Conservation (phyloP, 2,329 filamentous ascomycete genomes). For the Aspergillus floridensis region DNA sequence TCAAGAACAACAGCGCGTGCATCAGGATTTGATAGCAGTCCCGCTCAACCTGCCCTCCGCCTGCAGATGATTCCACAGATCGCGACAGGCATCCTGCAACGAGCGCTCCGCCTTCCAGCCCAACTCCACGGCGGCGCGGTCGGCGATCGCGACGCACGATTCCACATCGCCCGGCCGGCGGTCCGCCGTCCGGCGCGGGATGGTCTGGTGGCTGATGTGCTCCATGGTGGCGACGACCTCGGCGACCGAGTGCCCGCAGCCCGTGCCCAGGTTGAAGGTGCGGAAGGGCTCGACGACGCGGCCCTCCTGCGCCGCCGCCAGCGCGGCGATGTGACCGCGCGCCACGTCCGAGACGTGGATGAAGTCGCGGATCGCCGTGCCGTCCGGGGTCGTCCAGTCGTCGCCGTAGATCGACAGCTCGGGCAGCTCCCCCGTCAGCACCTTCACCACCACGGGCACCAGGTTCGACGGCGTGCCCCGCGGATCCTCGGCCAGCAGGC, state of each 20-base stretch:
- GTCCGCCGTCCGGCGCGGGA: constrained; percentile 27
- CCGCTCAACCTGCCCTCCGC: too few relatives aligned
- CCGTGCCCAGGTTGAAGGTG: constrained; percentile 39
- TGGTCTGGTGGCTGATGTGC: constrained; percentile 21
- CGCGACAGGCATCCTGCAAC: constrained; percentile 32
- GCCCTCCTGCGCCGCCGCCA: constrained; percentile 37
- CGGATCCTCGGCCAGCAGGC: constrained; percentile 63
- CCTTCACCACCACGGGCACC: constrained; percentile 61
- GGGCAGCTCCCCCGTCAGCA: constrained; percentile 53
- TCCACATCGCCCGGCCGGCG: constrained; percentile 37
- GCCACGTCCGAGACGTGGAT: constrained; percentile 66
- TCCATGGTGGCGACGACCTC: constrained; percentile 38
- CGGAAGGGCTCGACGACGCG: constrained; percentile 36
- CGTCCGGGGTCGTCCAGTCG: constrained; percentile 63
- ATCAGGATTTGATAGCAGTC: too few relatives aligned
- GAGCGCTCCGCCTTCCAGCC: constrained; percentile 36
- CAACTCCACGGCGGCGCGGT: constrained; percentile 52
- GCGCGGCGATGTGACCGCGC: constrained; percentile 59
- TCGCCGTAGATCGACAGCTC: constrained; percentile 59
- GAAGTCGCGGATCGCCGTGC: constrained; percentile 64
- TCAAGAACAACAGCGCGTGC: too few relatives aligned
- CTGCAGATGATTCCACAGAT: constrained; percentile 9
- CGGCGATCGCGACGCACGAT: constrained; percentile 33
- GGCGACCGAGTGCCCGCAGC: constrained; percentile 33
- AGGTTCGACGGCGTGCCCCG: constrained; percentile 60